Conservation (phyloP, 495 filamentous ascomycete species). For the Sphaerosporella brunnea region DNA sequence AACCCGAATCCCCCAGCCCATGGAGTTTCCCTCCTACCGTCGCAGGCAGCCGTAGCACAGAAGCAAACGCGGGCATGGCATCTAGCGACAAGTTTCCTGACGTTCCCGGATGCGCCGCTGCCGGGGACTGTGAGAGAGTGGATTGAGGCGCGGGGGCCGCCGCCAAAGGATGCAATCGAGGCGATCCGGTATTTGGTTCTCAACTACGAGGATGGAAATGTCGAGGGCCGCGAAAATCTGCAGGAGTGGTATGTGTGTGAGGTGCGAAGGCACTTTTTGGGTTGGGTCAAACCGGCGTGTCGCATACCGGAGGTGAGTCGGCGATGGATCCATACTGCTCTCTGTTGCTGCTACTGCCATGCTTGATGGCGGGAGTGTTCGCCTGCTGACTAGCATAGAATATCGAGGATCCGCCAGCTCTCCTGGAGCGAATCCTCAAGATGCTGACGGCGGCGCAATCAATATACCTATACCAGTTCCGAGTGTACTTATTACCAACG, state of each 20-base stretch:
- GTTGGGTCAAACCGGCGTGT: constrained; percentile 18
- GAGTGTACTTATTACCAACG: constrained; percentile 9
- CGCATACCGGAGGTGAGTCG: constrained; percentile 13
- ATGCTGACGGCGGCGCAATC: constrained; percentile 19
- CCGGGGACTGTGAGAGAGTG: constrained; percentile 13
- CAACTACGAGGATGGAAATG: constrained; percentile 16
- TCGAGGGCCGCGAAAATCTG: constrained; percentile 18
- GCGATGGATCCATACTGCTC: too few relatives aligned
- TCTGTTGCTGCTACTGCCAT: too few relatives aligned
- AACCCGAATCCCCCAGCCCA: not conserved
- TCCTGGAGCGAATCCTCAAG: constrained; percentile 16
- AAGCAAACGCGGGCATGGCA: constrained; percentile 21
- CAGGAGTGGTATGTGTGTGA: constrained; percentile 26
- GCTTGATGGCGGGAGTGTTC: too few relatives aligned
- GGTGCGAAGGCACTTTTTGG: constrained; percentile 23
- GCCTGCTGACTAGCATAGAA: too few relatives aligned
- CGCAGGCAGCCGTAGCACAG: constrained; percentile 17
- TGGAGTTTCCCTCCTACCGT: constrained; percentile 13
- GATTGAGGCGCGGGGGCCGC: constrained; percentile 12
- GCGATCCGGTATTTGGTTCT: constrained; percentile 17
- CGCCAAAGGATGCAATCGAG: constrained; percentile 17
- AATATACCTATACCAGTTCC: constrained; percentile 18
- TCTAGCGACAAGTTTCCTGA: constrained; percentile 18
- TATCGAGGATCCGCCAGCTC: constrained; percentile 9
- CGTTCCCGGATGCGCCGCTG: constrained; percentile 14